Base-by-base conservation (phyloP, 2,329 filamentous ascomycete genomes). In the Tolypocladium ophioglossoides region DNA sequence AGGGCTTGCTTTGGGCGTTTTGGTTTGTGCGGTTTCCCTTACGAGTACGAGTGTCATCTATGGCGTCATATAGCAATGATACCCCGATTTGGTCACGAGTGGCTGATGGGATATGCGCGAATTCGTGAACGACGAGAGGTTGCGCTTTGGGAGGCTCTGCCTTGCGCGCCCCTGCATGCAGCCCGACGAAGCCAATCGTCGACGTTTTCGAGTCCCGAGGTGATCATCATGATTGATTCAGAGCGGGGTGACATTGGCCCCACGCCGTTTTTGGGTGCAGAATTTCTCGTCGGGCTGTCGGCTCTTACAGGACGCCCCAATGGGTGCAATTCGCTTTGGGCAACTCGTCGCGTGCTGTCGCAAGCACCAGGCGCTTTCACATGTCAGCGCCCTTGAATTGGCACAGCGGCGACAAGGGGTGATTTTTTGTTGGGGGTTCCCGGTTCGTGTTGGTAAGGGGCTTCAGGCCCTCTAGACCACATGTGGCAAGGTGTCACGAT, bases 401-500 rank as follows among this genome's bases (percentile, higher is more conserved):
- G 32, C 22, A 1, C 22, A 27, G 27, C 27, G 6, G 27, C 20
- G 44, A 39, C 52, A 38, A 39, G 35, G 35, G 47, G 12, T 16
- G 18, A 8, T 12, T n/a, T 54, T 54, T 51, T 54, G 48, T 51
- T 54, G 48, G 44, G 52, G n/a, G n/a, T n/a, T n/a, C n/a, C n/a
- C n/a, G n/a, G 35, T 38, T 40, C 32, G n/a, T 37, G 46, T 30
- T 41, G 16, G 35, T 44, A 11, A 27, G 20, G 1, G 34, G 11
- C 12, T 7, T n/a, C 27, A 32, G 32, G 22, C 30, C 40, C 35
- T 34, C 52, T 54, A 51, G 41, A 10, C 52, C 48, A 30, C 24
- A 46, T 50, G 18, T n/a, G 52, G 52, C 35, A 50, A 40, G 20
- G 47, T 10, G 46, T 20, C 11, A 40, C 24, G 34, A 30, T 24